A percentile compares a stretch with the other conserved stretches of the same genome.
phyloP scores from a whole-genome alignment of 352 stramenopile genomes.

The Elongisporangium prolatum region DNA sequence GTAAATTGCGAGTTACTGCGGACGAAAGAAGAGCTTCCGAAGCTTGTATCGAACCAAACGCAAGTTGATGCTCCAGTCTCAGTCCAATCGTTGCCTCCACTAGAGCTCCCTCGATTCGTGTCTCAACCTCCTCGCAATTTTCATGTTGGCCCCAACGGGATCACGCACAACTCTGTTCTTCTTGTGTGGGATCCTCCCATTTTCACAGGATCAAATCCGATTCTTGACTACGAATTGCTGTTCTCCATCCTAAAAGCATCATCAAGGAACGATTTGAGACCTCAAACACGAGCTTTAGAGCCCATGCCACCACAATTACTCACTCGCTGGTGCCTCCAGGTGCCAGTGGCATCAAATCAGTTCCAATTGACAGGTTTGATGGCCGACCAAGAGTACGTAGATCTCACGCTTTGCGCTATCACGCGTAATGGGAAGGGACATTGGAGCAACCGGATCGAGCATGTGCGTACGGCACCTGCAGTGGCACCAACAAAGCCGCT shows the following conservation, averaged over 20 bases:
- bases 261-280: constrained; percentile 3
- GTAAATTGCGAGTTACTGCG: constrained; percentile 16
- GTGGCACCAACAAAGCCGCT: constrained; percentile 33
- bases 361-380: constrained; percentile 32
- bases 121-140: constrained; percentile 66
- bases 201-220: constrained; percentile 58
- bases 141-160: constrained; percentile 20
- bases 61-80: neutral
- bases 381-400: constrained; percentile 42
- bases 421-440: constrained; percentile 52
- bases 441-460: constrained; percentile 35
- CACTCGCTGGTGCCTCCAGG: constrained; percentile 54
- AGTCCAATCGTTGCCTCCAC: constrained; percentile 1
- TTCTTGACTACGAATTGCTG: constrained; percentile 65
- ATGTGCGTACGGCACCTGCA: constrained; percentile 24
- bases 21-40: neutral
- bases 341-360: constrained; percentile 37
- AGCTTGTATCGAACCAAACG: constrained; percentile 7
- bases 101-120: constrained; percentile 23
- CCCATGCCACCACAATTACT: constrained; percentile 16
- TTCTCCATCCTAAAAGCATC: constrained; percentile 21
- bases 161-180: constrained; percentile 36
- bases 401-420: constrained; percentile 41
- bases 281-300: constrained; percentile 11
- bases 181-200: constrained; percentile 63